Evolutionary conservation across 331 rosid genomes (phyloP).

Genomic region (Cydonia oblonga): DNA sequence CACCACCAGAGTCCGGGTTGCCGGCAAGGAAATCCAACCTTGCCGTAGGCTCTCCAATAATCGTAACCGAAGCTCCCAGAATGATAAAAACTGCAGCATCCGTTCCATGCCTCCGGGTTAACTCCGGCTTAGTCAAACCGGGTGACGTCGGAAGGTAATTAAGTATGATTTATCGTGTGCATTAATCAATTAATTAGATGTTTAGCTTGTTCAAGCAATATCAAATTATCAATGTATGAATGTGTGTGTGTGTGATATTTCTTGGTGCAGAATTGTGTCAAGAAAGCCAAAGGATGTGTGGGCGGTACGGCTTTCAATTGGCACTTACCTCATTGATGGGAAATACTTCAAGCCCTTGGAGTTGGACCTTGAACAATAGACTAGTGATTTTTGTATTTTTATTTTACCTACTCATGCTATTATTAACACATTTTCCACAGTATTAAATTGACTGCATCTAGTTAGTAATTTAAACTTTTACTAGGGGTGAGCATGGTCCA

Average conservation of each 20-base stretch:
- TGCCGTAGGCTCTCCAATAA: conserved; percentile 66
- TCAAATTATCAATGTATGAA: too few relatives aligned
- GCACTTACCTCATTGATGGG: conserved; percentile 73
- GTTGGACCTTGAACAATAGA: conserved; percentile 10
- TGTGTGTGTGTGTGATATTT: neutral
- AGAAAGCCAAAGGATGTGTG: conserved; percentile 82
- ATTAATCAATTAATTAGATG: too few relatives aligned
- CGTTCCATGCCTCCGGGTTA: conserved; percentile 63
- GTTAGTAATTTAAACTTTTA: too few relatives aligned
- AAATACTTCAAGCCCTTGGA: conserved; percentile 73
- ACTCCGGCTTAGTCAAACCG: conserved; percentile 64
- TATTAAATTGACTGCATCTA: too few relatives aligned
- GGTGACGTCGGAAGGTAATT: conserved; percentile 84
- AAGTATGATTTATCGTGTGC: too few relatives aligned
- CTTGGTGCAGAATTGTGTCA: conserved; percentile 59
- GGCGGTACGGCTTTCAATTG: conserved; percentile 20
- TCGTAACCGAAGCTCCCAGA: conserved; percentile 36
- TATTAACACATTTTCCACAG: too few relatives aligned
- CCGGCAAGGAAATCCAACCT: conserved; percentile 25
- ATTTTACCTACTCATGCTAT: too few relatives aligned
- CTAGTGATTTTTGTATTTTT: too few relatives aligned
- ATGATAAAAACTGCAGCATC: conserved; percentile 70
- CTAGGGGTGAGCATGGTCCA: too few relatives aligned
- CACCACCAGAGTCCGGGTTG: conserved; percentile 6
- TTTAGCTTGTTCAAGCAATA: too few relatives aligned